These are phyloP conservation scores for Xylariaceae sp. DNA, from an alignment of 2,329 filamentous ascomycete genomes.

Conservation along the genomic window DNA sequence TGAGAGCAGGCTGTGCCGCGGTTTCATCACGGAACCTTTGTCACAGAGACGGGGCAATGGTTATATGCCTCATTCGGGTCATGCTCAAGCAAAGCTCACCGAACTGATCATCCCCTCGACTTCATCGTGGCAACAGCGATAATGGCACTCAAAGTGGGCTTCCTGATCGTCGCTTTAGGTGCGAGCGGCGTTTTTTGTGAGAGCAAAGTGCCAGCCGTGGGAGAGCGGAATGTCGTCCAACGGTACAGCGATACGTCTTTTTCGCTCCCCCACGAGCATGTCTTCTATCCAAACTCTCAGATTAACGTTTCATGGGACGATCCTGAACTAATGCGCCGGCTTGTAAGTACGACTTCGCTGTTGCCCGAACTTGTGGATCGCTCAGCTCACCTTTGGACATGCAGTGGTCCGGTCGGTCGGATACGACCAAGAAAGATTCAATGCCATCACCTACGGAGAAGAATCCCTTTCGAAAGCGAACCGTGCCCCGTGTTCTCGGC, in stretches of 20 bases:
- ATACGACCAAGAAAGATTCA: not conserved
- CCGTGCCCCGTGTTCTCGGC: not conserved
- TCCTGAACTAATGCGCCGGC: constrained; percentile 1
- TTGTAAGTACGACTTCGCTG: constrained; percentile 1
- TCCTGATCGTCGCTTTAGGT: not conserved
- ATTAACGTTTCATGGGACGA: constrained; percentile 6
- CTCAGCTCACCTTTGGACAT: not conserved
- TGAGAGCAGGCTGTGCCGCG: too few species aligned
- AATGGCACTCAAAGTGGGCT: not conserved
- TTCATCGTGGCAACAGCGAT: not conserved
- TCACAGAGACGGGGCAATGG: too few species aligned
- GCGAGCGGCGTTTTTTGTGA: not conserved
- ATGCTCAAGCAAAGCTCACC: too few species aligned
- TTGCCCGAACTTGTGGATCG: not conserved
- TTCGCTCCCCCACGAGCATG: not conserved
- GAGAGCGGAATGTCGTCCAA: constrained; percentile 2
- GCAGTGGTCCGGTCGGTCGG: constrained; percentile 3
- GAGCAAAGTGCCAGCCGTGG: constrained; percentile 1
- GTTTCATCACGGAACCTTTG: too few species aligned
- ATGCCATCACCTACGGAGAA: constrained; percentile 3
- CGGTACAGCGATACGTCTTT: not conserved
- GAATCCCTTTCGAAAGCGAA: constrained; percentile 4
- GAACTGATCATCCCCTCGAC: too few species aligned
- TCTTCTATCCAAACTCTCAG: constrained; percentile 3
- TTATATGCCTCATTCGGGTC: too few species aligned